Percentiles rank a stretch among this genome's conserved stretches.
These are phyloP conservation scores for Calonectria pseudoturangicola DNA, from an alignment of 2,329 filamentous ascomycete genomes.

Conservation along the genomic window DNA sequence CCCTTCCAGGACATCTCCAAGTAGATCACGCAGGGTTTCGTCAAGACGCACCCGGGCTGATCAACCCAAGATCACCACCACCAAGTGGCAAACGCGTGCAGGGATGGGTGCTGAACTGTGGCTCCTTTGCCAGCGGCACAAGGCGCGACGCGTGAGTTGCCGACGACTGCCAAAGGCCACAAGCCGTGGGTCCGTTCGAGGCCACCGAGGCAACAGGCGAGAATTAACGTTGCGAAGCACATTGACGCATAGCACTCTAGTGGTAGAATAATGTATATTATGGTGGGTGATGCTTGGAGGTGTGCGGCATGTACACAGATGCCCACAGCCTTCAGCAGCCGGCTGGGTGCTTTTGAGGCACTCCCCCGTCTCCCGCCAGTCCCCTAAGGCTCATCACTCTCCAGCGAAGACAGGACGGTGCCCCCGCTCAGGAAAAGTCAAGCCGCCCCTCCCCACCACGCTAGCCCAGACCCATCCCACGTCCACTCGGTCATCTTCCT, in stretches of 20 bases:
- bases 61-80: conserved; percentile 13
- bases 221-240: not conserved
- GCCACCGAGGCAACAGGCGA: not conserved
- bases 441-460: not conserved
- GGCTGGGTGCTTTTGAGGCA: not conserved
- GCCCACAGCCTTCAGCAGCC: no score
- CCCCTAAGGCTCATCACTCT: conserved; percentile 4
- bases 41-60: not conserved
- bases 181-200: conserved; percentile 6
- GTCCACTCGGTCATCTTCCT: conserved; percentile 39
- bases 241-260: not conserved
- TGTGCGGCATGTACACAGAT: not conserved
- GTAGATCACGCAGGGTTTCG: conserved; percentile 21
- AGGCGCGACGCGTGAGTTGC: not conserved
- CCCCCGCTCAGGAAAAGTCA: conserved; percentile 11
- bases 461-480: conserved; percentile 27
- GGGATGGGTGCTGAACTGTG: not conserved
- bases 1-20: conserved; percentile 7
- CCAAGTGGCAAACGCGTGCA: conserved; percentile 12
- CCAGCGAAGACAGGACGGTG: conserved; percentile 13
- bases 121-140: conserved; percentile 6
- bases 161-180: not conserved
- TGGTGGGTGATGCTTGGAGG: no score
- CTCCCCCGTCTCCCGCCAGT: not conserved
- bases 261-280: not conserved